These are phyloP conservation scores for Mortierella sp. DNA, from an alignment of 371 early-diverging fungal species.

Conservation along the genomic window DNA sequence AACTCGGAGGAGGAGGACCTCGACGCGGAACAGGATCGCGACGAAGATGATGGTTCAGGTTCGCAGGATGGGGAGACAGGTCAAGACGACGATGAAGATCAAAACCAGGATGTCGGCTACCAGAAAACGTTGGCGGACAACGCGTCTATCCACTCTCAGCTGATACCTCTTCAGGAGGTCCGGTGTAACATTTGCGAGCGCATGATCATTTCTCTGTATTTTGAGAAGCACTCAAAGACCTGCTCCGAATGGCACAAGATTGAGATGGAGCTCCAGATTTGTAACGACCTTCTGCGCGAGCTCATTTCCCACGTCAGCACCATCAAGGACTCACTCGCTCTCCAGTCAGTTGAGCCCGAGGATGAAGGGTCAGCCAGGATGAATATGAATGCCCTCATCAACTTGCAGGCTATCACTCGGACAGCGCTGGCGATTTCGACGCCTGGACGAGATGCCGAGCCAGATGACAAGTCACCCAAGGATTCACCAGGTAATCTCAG, in stretches of 20 bases:
- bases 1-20: slow-evolving; percentile 33
- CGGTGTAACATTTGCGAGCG: slow-evolving; percentile 89
- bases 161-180: slow-evolving; percentile 60
- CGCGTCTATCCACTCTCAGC: slow-evolving; percentile 37
- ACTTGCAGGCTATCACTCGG: slow-evolving; percentile 32
- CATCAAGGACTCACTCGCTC: slow-evolving; percentile 57
- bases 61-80: slow-evolving; percentile 11
- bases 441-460: slow-evolving; percentile 63
- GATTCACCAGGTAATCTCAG: slow-evolving; percentile 30
- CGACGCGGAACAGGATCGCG: slow-evolving; percentile 10
- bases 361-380: slow-evolving; percentile 6
- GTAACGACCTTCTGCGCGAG: slow-evolving; percentile 82
- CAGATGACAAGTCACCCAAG: slow-evolving; percentile 38
- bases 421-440: slow-evolving; percentile 68
- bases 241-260: slow-evolving; percentile 86
- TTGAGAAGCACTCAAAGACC: slow-evolving; percentile 81
- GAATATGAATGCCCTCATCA: slow-evolving; percentile 29
- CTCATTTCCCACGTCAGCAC: slow-evolving; percentile 67
- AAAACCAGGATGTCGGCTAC: slow-evolving; percentile 21
- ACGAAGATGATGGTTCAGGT: slow-evolving; percentile 15
- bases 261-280: slow-evolving; percentile 80
- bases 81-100: slow-evolving; percentile 32
- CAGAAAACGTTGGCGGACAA: slow-evolving; percentile 23
- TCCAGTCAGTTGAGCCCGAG: slow-evolving; percentile 7
- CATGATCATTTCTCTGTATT: slow-evolving; percentile 77